Evolutionary conservation across 495 filamentous ascomycete genomes (phyloP).

Genomic region (Aspergillus coremiiformis): DNA sequence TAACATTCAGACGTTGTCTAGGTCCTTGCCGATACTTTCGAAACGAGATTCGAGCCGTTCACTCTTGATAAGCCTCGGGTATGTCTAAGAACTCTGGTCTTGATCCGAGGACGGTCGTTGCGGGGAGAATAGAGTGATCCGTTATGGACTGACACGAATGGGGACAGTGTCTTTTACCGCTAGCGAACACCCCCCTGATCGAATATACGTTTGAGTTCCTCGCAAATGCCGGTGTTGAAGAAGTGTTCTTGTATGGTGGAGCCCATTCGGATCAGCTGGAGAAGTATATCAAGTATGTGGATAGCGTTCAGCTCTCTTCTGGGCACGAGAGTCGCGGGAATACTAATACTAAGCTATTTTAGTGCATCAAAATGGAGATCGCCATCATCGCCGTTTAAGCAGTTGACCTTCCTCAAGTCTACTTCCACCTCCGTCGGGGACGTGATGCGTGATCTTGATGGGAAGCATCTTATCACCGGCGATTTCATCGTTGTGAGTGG

Average conservation of each 20-base stretch:
- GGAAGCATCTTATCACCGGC: constrained; percentile 72
- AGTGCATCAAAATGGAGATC: constrained; percentile 64
- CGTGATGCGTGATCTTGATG: constrained; percentile 90
- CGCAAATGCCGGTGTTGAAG: constrained; percentile 83
- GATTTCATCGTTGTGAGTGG: constrained; percentile 93
- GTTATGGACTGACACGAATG: not conserved
- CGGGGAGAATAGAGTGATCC: not conserved
- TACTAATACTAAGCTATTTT: not conserved
- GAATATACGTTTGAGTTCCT: constrained; percentile 98
- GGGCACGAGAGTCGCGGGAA: not conserved
- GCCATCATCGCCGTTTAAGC: constrained; percentile 72
- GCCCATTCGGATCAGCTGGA: constrained; percentile 87
- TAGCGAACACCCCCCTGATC: constrained; percentile 90
- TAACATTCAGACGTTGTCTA: constrained; percentile 21
- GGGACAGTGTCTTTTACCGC: constrained; percentile 77
- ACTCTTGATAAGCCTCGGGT: constrained; percentile 84
- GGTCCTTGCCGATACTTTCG: constrained; percentile 88
- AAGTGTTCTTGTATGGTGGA: constrained; percentile 86
- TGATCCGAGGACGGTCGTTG: not conserved
- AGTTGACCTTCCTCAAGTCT: constrained; percentile 78
- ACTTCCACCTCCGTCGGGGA: constrained; percentile 85
- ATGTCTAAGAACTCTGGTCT: constrained; percentile 22
- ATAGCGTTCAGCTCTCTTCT: not conserved
- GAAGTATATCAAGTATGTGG: constrained; percentile 61
- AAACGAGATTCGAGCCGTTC: constrained; percentile 84